Base-by-base conservation (phyloP, 75 land plant species). In the Picea sitchensis region DNA sequence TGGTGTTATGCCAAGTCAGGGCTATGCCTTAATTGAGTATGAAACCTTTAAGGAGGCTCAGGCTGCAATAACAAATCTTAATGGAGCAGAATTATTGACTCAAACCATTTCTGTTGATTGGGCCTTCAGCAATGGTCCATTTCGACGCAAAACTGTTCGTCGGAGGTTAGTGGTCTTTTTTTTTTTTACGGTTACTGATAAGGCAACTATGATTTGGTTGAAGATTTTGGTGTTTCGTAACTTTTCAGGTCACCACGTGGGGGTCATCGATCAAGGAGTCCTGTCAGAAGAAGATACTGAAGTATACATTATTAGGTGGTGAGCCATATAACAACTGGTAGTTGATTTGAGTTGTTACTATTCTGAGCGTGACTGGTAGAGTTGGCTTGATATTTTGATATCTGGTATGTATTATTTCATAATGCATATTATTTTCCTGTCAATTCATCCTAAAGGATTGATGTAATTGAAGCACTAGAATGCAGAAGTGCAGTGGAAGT, bases 51-150 rank as follows among this genome's bases (percentile, higher is more conserved):
- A 91, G 71, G 99, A 96, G 81, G 99, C 99, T 64, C 92, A 90
- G 72, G 85, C 84, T 58, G 99, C 99, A 47, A 96, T 96, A 76
- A 61, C 80, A 51, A 78, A 79, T 34, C 80, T 93, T 80, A 87
- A 96, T 90, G 95, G 92, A 13, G 77, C 86, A 20, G 91, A 91
- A 76, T 85, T 95, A 63, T 86, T 96, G 31, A 84, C 85, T 3
- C 98, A 95, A 65, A 86, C 87, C 6, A 88, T 96, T 20, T 62
- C 71, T 81, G 99, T 95, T 82, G 95, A 95, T 59, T 96, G 99
- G 99, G 99, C 99, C 17, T 96, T 96, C 87, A 91, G 95, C 87
- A 92, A 89, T 71, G 99, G 99, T 8, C 90, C 99, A 34, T 84
- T 86, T 82, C 84, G 79, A 61, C 95, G 89, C 41, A 89, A 88